phyloP scores from a whole-genome alignment of 2,329 filamentous ascomycete genomes.

The Stachybotrys chartarum region DNA sequence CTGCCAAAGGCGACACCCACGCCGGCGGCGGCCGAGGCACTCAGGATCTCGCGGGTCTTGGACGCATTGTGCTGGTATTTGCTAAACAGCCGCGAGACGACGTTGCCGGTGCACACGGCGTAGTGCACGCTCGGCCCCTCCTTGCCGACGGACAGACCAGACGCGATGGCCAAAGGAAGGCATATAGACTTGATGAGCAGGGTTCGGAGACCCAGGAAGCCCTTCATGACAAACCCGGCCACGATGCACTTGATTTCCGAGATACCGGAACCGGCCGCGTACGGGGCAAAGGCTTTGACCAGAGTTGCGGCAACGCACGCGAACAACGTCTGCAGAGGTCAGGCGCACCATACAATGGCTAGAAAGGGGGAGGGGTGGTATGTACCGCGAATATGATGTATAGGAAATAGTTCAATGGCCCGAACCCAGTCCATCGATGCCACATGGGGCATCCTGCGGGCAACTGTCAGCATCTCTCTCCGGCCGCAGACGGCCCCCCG shows the following conservation, averaged over 20 bases:
- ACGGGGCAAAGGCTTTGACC: conserved; percentile 88
- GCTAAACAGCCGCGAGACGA: conserved; percentile 85
- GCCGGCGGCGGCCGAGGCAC: conserved; percentile 87
- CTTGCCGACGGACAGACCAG: conserved; percentile 90
- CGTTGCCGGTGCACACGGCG: conserved; percentile 93
- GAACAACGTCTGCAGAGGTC: conserved; percentile 55
- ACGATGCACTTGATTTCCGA: conserved; percentile 99
- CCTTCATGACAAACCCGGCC: conserved; percentile 98
- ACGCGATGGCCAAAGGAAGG: conserved; percentile 85
- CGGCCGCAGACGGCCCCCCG: no score
- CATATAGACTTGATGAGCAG: conserved; percentile 90
- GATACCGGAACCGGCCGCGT: conserved; percentile 93
- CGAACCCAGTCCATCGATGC: conserved; percentile 79
- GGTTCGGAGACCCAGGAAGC: conserved; percentile 87
- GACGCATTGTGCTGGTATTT: conserved; percentile 90
- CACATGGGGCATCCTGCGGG: conserved; percentile 71
- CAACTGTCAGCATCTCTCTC: no score
- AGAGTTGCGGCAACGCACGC: conserved; percentile 75
- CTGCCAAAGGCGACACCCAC: conserved; percentile 96
- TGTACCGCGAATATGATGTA: conserved; percentile 80
- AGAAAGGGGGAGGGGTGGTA: conserved; percentile 1
- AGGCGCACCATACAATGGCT: conserved; percentile 1
- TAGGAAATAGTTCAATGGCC: conserved; percentile 73
- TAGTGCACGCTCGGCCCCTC: conserved; percentile 99
- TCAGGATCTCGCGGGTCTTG: conserved; percentile 91